These are phyloP conservation scores for Penicillium ochrochloron DNA, from an alignment of 495 filamentous ascomycete genomes.

Conservation along the genomic window DNA sequence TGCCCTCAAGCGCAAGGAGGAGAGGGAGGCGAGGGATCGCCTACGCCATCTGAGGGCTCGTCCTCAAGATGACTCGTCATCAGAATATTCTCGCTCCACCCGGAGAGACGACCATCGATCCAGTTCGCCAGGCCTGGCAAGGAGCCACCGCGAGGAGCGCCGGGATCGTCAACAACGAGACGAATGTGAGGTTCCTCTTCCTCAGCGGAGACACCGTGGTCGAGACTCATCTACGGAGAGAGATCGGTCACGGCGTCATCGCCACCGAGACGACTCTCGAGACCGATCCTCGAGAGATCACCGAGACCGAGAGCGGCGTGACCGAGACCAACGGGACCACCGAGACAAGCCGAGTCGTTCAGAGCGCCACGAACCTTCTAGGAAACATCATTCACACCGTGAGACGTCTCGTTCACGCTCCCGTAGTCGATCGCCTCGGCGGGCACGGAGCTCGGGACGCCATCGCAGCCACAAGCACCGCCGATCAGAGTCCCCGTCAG, in stretches of 20 bases:
- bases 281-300: conserved; percentile 29
- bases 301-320: conserved; percentile 24
- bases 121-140: conserved; percentile 24
- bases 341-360: too few species aligned
- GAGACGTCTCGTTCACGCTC: conserved; percentile 41
- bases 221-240: conserved; percentile 35
- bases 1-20: conserved; percentile 81
- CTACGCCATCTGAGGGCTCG: conserved; percentile 55
- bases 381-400: neutral
- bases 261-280: conserved; percentile 27
- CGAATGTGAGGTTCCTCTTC: conserved; percentile 23
- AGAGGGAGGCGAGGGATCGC: conserved; percentile 62
- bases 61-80: conserved; percentile 18
- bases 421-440: conserved; percentile 40
- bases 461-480: conserved; percentile 21
- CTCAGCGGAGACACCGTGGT: conserved; percentile 35
- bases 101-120: conserved; percentile 24
- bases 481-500: conserved; percentile 26
- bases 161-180: conserved; percentile 8
- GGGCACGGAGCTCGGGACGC: conserved; percentile 26
- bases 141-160: conserved; percentile 23
- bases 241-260: conserved; percentile 38
- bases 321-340: neutral
- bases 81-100: conserved; percentile 36
- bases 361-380: neutral